A percentile compares a stretch with the other conserved stretches of the same genome.
Conservation (phyloP, 2,329 filamentous ascomycete genomes). For the Coniochaeta ligniaria region DNA sequence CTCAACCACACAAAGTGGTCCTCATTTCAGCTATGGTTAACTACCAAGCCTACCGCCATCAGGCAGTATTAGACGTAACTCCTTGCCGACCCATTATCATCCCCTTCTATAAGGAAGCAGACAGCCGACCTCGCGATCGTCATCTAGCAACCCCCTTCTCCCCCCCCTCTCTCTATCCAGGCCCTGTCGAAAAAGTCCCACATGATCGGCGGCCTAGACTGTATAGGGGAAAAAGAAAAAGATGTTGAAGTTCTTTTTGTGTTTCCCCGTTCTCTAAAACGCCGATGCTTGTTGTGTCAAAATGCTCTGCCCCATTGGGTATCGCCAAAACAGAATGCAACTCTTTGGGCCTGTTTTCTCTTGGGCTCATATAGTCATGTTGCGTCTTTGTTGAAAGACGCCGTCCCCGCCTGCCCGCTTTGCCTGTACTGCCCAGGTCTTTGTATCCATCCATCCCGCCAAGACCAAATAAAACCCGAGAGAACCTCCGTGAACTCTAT, state of each 20-base stretch:
- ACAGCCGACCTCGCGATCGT: neutral
- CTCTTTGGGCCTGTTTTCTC: constrained; percentile 16
- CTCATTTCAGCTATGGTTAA: neutral
- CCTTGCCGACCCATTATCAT: neutral
- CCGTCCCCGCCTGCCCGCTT: constrained; percentile 7
- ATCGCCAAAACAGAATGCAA: constrained; percentile 15
- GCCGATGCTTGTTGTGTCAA: constrained; percentile 18
- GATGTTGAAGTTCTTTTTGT: constrained; percentile 27
- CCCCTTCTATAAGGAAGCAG: neutral
- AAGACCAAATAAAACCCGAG: neutral
- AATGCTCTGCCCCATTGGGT: constrained; percentile 22
- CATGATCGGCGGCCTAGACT: constrained; percentile 15
- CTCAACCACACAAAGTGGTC: neutral
- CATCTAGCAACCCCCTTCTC: neutral
- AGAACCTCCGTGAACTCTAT: constrained; percentile 5
- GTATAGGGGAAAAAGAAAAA: constrained; percentile 20
- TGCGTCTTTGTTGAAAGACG: constrained; percentile 29
- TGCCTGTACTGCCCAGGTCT: neutral
- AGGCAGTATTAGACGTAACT: neutral
- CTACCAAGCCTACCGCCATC: neutral
- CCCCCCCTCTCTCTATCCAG: constrained; percentile 8
- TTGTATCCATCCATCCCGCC: constrained; percentile 1
- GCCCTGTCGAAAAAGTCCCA: constrained; percentile 13
- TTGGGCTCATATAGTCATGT: constrained; percentile 14
- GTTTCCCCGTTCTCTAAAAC: constrained; percentile 19